These are phyloP conservation scores for Saccharomyces hybrid DNA, from an alignment of 1,139 yeast genomes.

Conservation along the genomic window DNA sequence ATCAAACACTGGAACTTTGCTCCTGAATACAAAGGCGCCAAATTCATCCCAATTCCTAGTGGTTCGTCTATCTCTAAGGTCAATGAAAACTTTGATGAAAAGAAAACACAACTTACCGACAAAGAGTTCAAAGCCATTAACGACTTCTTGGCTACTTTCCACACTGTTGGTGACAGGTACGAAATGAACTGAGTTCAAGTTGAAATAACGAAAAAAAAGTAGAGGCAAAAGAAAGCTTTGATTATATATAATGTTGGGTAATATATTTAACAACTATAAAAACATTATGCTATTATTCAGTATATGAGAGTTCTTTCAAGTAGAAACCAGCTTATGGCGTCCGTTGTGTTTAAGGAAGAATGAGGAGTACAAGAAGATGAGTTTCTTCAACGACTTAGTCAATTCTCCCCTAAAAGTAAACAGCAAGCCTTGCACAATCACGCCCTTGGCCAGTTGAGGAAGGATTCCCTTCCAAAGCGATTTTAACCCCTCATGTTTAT, in stretches of 20 bases:
- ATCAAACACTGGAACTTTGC: conserved; percentile 37
- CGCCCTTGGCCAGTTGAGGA: conserved; percentile 78
- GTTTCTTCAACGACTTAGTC: conserved; percentile 28
- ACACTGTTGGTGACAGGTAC: conserved; percentile 47
- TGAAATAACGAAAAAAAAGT: no score
- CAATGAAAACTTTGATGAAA: conserved; percentile 46
- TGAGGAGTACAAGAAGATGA: conserved; percentile 8
- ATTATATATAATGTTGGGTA: neutral
- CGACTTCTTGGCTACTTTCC: conserved; percentile 35
- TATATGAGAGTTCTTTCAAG: neutral
- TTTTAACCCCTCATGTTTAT: conserved; percentile 42
- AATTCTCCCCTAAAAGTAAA: conserved; percentile 77
- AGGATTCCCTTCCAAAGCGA: conserved; percentile 72
- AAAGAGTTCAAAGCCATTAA: conserved; percentile 48
- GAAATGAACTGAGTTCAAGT: conserved; percentile 17
- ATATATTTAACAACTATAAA: neutral
- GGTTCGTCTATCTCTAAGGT: conserved; percentile 54
- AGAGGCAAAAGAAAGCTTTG: neutral
- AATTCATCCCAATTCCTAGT: conserved; percentile 72
- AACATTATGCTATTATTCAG: neutral
- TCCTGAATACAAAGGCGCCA: conserved; percentile 40
- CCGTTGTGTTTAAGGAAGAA: neutral
- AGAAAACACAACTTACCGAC: conserved; percentile 39
- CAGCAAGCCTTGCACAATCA: conserved; percentile 75
- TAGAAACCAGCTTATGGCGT: neutral